These are phyloP conservation scores for Gossypium ekmanianum DNA, from an alignment of 345 rosid species.

Conservation along the genomic window DNA sequence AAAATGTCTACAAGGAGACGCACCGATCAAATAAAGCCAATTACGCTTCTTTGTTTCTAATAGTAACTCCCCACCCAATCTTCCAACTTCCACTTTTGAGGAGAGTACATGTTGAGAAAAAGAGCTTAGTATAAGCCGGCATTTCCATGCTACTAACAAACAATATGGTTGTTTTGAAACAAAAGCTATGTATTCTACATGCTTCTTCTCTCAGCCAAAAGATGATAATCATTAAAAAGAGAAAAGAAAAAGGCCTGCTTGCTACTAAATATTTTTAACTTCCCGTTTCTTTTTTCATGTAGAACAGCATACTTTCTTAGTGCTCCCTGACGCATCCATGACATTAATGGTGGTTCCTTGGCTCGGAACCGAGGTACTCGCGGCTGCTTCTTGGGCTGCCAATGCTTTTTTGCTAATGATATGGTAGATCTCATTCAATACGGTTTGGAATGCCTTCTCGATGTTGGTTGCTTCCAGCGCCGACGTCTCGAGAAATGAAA, in stretches of 20 bases:
- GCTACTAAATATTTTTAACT: conserved; percentile 13
- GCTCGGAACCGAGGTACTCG: conserved; percentile 40
- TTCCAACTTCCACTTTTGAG: not conserved
- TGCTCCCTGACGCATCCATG: conserved; percentile 44
- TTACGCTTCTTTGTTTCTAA: not conserved
- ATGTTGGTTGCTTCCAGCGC: conserved; percentile 66
- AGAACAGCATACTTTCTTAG: conserved; percentile 59
- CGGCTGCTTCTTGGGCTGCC: conserved; percentile 64
- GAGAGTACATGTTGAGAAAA: not conserved
- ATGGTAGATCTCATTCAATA: conserved; percentile 61
- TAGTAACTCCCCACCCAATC: conserved; percentile 11
- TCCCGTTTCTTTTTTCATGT: conserved; percentile 25
- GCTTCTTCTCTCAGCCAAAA: conserved; percentile 37
- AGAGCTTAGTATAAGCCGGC: conserved; percentile 1
- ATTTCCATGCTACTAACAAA: not conserved
- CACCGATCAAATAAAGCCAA: not conserved
- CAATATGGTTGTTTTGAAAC: conserved; percentile 7
- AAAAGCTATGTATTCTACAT: conserved; percentile 44
- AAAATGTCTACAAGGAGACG: not conserved
- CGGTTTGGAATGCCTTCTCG: conserved; percentile 68
- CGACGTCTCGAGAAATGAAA: conserved; percentile 66
- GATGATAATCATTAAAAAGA: conserved; percentile 5
- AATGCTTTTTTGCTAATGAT: conserved; percentile 68
- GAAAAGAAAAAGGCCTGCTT: not conserved
- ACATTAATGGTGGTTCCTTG: conserved; percentile 68